Percentiles rank a stretch among this genome's conserved stretches.
Evolutionary conservation across 176 grass and related monocot species (phyloP).

Genomic region (Tuctoria greenei): DNA sequence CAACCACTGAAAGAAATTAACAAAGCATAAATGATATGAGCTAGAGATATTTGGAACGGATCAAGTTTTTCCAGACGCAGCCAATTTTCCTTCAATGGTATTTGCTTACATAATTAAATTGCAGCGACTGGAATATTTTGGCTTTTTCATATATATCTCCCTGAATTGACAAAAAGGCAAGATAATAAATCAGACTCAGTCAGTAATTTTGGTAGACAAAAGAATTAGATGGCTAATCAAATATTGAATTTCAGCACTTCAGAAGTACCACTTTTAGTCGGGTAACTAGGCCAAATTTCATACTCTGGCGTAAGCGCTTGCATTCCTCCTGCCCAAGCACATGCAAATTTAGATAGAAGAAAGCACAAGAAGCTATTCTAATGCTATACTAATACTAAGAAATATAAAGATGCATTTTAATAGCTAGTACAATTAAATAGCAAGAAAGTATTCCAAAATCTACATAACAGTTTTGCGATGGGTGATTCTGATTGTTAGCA

Average conservation of each 20-base stretch:
- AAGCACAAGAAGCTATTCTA: conserved; percentile 10
- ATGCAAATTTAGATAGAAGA: conserved; percentile 38
- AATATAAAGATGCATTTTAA: conserved; percentile 19
- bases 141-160: conserved; percentile 76
- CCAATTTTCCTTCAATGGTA: conserved; percentile 23
- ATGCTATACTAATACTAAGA: background rate
- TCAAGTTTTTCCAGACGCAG: conserved; percentile 5
- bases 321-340: conserved; percentile 81
- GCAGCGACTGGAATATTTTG: conserved; percentile 62
- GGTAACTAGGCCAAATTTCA: conserved; percentile 68
- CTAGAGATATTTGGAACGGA: conserved; percentile 33
- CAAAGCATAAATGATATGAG: conserved; percentile 20
- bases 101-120: conserved; percentile 79
- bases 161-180: conserved; percentile 45
- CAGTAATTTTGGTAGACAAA: background rate
- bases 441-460: background rate
- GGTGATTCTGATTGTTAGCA: conserved; percentile 1
- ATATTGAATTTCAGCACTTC: conserved; percentile 38
- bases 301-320: conserved; percentile 75
- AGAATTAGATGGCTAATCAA: conserved; percentile 23
- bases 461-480: background rate
- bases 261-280: conserved; percentile 89
- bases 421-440: background rate
- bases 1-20: conserved; percentile 63
- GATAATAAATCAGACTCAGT: conserved; percentile 34